These are phyloP conservation scores for Leptodermis oblonga DNA, from an alignment of 257 asterid genomes.

Conservation along the genomic window DNA sequence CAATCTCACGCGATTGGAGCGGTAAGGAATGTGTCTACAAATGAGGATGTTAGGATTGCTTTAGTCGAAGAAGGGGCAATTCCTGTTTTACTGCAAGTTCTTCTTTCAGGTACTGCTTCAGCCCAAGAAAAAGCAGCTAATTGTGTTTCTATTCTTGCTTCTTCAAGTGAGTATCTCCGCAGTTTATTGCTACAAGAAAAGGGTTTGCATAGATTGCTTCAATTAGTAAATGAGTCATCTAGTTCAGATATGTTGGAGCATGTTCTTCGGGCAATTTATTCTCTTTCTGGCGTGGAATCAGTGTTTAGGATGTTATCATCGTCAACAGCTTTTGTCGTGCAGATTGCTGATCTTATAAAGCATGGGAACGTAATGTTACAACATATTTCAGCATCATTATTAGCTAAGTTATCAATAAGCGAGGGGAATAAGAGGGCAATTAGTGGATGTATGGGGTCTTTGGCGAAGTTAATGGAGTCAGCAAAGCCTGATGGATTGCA, in stretches of 20 bases:
- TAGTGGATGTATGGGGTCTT: constrained; percentile 63
- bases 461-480: constrained; percentile 84
- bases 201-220: constrained; percentile 59
- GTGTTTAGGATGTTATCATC: constrained; percentile 59
- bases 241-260: constrained; percentile 64
- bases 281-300: constrained; percentile 60
- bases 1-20: constrained; percentile 78
- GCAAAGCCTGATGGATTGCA: constrained; percentile 88
- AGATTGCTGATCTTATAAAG: constrained; percentile 58
- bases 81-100: constrained; percentile 60
- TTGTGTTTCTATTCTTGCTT: constrained; percentile 69
- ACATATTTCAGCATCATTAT: constrained; percentile 74
- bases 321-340: constrained; percentile 52
- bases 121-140: constrained; percentile 72
- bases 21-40: constrained; percentile 53
- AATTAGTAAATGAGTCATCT: constrained; percentile 55
- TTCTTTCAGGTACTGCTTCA: constrained; percentile 51
- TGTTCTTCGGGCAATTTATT: constrained; percentile 65
- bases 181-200: constrained; percentile 54
- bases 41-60: constrained; percentile 61
- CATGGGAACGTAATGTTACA: constrained; percentile 71
- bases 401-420: constrained; percentile 58
- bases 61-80: constrained; percentile 80
- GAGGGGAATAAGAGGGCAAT: constrained; percentile 71
- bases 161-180: constrained; percentile 56